Percentiles rank a stretch among this genome's conserved stretches.
Conservation (phyloP, 306 rosid species). For the Mimosa bimucronata region DNA sequence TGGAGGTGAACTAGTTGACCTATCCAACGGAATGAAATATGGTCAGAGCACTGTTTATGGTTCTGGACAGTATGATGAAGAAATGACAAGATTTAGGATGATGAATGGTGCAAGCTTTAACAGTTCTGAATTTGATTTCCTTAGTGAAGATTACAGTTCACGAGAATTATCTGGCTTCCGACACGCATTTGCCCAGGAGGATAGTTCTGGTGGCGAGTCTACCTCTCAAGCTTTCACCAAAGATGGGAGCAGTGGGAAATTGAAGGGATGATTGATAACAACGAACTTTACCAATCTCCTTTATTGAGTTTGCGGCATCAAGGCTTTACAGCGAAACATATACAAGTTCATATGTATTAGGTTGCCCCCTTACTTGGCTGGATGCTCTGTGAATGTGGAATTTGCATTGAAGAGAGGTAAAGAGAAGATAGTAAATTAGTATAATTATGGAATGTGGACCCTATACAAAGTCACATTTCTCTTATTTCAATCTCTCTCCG, state of each 20-base stretch:
- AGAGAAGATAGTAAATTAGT: background rate
- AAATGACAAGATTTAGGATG: constrained; percentile 64
- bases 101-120: constrained; percentile 57
- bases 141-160: constrained; percentile 53
- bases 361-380: background rate
- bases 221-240: constrained; percentile 56
- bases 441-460: background rate
- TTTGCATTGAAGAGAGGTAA: background rate
- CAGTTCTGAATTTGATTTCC: constrained; percentile 50
- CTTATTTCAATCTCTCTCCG: background rate
- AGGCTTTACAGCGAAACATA: constrained; percentile 5
- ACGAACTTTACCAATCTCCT: constrained; percentile 7
- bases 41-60: constrained; percentile 81
- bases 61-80: constrained; percentile 84
- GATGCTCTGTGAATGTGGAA: background rate
- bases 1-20: constrained; percentile 67
- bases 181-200: constrained; percentile 41
- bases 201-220: constrained; percentile 56
- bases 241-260: constrained; percentile 16
- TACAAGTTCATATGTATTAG: background rate
- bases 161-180: constrained; percentile 48
- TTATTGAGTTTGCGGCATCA: background rate
- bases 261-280: constrained; percentile 15
- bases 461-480: background rate
- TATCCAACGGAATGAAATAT: constrained; percentile 82